Evolutionary conservation across 768 basidiomycete species (phyloP), one percentile per base, ranked within the genome.

Genomic region (Plicaturopsis crispa): DNA sequence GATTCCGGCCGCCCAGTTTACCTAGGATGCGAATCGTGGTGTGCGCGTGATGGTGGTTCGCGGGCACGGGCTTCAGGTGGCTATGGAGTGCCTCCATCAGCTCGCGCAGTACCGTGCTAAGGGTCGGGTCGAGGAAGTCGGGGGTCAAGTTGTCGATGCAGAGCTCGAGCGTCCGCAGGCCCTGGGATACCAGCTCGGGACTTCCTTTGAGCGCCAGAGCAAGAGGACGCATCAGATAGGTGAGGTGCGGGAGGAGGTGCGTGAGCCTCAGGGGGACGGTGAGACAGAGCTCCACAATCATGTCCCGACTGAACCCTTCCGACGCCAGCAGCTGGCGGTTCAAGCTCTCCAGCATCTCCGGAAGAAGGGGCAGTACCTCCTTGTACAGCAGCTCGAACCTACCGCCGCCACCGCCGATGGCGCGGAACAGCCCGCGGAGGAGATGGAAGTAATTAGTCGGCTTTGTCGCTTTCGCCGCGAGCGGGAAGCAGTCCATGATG

Each of bases 131-230:
- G 20, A 99, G 73, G 66, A 98, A 98, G 60, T 98, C 96, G 2
- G 91, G 90, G 0, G 91, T 96, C 19, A 99, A 73, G 55, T 98
- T 99, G 65, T 99, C 96, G 52, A 98, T 94, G 62, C 94, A 98
- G n/a, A 99, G 71, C 59, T 99, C 96, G 42, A 99, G 75, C 0
- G 96, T 99, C 5, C 96, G 78, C 18, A 99, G 66, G 32, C 96
- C 96, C 65, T 99, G 96, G 17, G 90, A 83, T 38, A 97, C 85
- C 33, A 96, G 77, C 38, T 99, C 96, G 5, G 82, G 75, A 26
- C 75, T 78, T 24, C 92, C 92, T 36, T 83, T 78, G 36, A 99
- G 65, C 6, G 96, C 92, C 35, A 93, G 69, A 2, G 93, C 91
- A 20, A 99, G 71, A 1, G 96, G 96, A 48, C 90, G 86, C 93